phyloP scores from a whole-genome alignment of 2,329 filamentous ascomycete species.

The Monosporascus ibericus region DNA sequence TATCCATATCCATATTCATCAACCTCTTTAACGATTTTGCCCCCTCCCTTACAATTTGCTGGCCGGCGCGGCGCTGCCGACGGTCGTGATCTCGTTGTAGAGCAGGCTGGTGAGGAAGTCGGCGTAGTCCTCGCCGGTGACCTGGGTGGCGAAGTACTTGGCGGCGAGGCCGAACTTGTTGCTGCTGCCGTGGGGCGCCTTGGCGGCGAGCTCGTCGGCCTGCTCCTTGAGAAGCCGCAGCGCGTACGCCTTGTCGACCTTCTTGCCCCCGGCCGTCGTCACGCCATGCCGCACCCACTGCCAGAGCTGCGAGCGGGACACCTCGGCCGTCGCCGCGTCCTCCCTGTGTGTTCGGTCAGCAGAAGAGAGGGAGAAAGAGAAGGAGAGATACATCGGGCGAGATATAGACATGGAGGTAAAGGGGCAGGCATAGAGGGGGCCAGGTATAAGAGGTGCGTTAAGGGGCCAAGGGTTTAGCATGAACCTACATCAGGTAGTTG shows the following conservation, averaged over 20 bases:
- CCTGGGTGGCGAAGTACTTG: constrained; percentile 87
- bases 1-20: background rate
- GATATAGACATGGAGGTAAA: no score
- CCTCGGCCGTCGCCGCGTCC: constrained; percentile 94
- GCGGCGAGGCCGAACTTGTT: constrained; percentile 90
- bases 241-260: constrained; percentile 86
- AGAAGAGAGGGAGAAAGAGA: no score
- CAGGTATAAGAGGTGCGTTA: background rate
- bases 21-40: background rate
- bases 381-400: no score
- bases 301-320: constrained; percentile 91
- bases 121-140: constrained; percentile 95
- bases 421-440: no score
- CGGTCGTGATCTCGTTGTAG: constrained; percentile 29
- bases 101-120: constrained; percentile 74
- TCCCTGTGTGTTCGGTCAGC: constrained; percentile 45
- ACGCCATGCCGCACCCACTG: constrained; percentile 80
- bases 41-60: constrained; percentile 22
- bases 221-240: constrained; percentile 83
- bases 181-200: constrained; percentile 81
- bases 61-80: constrained; percentile 23
- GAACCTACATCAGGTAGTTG: constrained; percentile 80
- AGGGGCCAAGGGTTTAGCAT: background rate
- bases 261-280: constrained; percentile 80
- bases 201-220: constrained; percentile 65